Conservation (phyloP, 345 rosid genomes). For the Chamaenerion angustifolium region DNA sequence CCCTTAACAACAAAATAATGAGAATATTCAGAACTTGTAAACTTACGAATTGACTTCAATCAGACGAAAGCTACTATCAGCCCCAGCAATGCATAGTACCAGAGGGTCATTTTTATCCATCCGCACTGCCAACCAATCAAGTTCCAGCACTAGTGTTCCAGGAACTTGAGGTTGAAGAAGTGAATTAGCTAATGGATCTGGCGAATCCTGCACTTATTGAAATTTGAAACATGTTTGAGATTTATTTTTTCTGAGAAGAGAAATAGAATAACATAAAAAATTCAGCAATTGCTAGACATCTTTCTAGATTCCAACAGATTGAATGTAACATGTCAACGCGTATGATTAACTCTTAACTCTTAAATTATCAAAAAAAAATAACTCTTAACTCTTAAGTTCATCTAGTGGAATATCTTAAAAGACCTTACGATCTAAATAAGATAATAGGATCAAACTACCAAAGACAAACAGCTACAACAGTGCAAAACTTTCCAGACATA, state of each 20-base stretch:
- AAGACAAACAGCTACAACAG: no score
- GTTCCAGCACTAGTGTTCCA: slow-evolving; percentile 92
- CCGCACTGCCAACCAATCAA: slow-evolving; percentile 87
- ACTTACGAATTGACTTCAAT: slow-evolving; percentile 75
- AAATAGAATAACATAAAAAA: no score
- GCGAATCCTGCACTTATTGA: slow-evolving; percentile 58
- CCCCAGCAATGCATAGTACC: slow-evolving; percentile 87
- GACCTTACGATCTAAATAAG: no score
- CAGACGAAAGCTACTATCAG: slow-evolving; percentile 92
- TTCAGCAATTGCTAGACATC: no score
- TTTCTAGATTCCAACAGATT: no score
- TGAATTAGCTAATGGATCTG: slow-evolving; percentile 90
- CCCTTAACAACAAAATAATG: slow-evolving; percentile 1
- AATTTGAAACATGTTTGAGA: slow-evolving; percentile 1
- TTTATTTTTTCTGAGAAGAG: neutral
- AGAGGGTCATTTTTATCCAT: slow-evolving; percentile 70
- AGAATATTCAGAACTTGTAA: neutral
- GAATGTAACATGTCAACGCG: no score
- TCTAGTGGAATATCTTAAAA: no score
- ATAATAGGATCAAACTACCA: no score
- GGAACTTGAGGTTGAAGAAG: slow-evolving; percentile 92
- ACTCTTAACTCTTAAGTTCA: no score
- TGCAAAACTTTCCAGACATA: no score
- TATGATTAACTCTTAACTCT: no score
- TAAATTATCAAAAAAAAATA: no score